Percentiles rank a stretch among this genome's conserved stretches.
phyloP scores from a whole-genome alignment of 2,329 filamentous ascomycete species.

The Colletotrichum horii region DNA sequence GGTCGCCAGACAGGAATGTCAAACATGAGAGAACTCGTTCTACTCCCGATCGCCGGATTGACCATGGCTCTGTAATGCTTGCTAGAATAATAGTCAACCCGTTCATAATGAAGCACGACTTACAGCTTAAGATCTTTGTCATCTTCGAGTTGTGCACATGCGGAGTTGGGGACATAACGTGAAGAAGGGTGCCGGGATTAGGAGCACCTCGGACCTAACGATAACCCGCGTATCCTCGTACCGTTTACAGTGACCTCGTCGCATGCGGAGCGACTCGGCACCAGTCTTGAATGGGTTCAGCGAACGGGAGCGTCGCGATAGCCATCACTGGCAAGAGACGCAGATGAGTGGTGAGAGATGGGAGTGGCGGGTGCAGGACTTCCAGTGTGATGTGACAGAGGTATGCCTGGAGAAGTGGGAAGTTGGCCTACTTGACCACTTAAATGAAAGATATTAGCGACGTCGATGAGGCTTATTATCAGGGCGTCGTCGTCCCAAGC shows the following conservation, averaged over 20 bases:
- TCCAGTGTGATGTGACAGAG: background rate
- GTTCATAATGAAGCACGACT: background rate
- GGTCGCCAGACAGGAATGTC: background rate
- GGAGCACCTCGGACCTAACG: rapidly evolving
- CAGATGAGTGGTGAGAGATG: background rate
- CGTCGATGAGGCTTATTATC: background rate
- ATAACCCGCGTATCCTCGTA: background rate
- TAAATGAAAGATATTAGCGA: background rate
- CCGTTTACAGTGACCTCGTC: background rate
- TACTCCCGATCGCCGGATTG: background rate
- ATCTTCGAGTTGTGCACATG: background rate
- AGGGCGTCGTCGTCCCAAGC: background rate
- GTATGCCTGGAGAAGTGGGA: background rate
- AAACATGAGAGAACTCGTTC: background rate
- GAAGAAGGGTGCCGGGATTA: background rate
- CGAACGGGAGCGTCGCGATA: background rate
- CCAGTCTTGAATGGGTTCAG: background rate
- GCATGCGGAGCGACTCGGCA: background rate
- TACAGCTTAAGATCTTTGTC: background rate
- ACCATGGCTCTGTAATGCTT: background rate
- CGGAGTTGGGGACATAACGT: background rate
- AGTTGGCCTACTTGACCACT: background rate
- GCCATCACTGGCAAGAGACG: background rate
- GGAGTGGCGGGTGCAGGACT: background rate
- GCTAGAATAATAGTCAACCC: background rate